Evolutionary conservation across 352 stramenopile species (phyloP).

Genomic region (Thalassiosira livingstoniorum): DNA sequence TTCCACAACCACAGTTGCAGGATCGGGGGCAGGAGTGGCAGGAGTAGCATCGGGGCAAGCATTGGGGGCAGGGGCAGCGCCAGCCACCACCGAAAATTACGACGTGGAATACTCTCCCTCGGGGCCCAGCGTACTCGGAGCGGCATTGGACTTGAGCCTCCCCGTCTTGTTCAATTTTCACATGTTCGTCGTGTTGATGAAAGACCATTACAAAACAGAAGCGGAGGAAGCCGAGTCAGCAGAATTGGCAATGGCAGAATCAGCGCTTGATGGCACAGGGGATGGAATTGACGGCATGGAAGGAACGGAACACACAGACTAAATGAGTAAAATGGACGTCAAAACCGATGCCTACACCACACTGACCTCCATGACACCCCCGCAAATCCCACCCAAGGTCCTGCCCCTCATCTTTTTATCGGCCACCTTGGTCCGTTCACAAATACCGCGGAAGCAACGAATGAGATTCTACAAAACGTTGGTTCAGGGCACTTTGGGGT

Average conservation of each 20-base stretch:
- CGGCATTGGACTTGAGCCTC: conserved; percentile 78
- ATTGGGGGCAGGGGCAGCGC: conserved; percentile 1
- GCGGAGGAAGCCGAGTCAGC: conserved; percentile 27
- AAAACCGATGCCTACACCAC: conserved; percentile 51
- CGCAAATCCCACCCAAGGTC: conserved; percentile 67
- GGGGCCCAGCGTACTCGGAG: conserved; percentile 74
- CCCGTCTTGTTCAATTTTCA: conserved; percentile 86
- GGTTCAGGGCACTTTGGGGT: too few species aligned
- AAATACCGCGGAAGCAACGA: conserved; percentile 66
- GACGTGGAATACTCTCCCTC: conserved; percentile 70
- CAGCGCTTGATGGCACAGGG: too few species aligned
- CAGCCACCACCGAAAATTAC: conserved; percentile 41
- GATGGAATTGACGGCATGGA: conserved; percentile 1
- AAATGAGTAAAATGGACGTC: conserved; percentile 27
- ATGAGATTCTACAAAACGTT: conserved; percentile 79
- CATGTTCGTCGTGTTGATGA: conserved; percentile 75
- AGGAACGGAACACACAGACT: background rate
- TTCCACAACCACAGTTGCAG: background rate
- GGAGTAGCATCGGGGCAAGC: background rate
- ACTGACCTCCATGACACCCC: conserved; percentile 58
- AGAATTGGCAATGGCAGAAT: too few species aligned
- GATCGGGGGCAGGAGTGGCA: background rate
- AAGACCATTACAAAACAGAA: conserved; percentile 60
- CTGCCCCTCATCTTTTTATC: conserved; percentile 80
- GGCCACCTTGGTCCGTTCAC: conserved; percentile 68